phyloP scores from a whole-genome alignment of 2,329 filamentous ascomycete species.

The Aspergillus vadensis region DNA sequence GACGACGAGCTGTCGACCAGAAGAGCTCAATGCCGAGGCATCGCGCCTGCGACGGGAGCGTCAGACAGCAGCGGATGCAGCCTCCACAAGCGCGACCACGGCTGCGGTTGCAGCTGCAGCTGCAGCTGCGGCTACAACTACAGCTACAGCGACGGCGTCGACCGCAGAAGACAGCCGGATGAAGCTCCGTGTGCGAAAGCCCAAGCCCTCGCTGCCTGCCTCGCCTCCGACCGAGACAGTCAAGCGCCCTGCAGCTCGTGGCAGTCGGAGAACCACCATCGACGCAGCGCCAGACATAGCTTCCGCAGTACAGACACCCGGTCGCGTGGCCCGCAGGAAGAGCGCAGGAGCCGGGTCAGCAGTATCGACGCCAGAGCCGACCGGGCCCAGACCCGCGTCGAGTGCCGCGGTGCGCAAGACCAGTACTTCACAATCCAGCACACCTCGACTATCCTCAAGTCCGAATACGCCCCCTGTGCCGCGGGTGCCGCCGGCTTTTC shows the following conservation, averaged over 20 bases:
- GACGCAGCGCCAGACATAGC: conserved; percentile 49
- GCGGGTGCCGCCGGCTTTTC: conserved; percentile 43
- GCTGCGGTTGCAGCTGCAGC: conserved; percentile 43
- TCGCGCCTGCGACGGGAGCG: conserved; percentile 65
- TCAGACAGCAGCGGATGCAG: conserved; percentile 47
- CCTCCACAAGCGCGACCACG: conserved; percentile 30
- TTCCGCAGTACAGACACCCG: conserved; percentile 31
- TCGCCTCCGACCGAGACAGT: conserved; percentile 59
- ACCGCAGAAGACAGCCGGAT: conserved; percentile 59
- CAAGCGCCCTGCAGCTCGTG: conserved; percentile 51
- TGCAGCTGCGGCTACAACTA: conserved; percentile 24
- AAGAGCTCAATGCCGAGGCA: conserved; percentile 75
- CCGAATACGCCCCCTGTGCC: conserved; percentile 47
- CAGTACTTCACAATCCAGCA: conserved; percentile 52
- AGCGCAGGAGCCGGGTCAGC: conserved; percentile 24
- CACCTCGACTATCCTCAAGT: conserved; percentile 38
- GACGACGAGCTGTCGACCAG: conserved; percentile 72
- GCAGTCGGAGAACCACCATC: conserved; percentile 64
- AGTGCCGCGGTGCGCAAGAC: conserved; percentile 60
- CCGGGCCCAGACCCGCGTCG: conserved; percentile 16
- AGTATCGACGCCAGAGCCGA: conserved; percentile 7
- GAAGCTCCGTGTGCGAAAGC: conserved; percentile 72
- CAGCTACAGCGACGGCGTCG: neutral
- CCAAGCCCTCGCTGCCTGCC: conserved; percentile 46
- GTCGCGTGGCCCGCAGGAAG: conserved; percentile 30